A percentile compares a stretch with the other conserved stretches of the same genome.
Evolutionary conservation across 495 filamentous ascomycete species (phyloP).

Genomic region (Penicillium coffeae): DNA sequence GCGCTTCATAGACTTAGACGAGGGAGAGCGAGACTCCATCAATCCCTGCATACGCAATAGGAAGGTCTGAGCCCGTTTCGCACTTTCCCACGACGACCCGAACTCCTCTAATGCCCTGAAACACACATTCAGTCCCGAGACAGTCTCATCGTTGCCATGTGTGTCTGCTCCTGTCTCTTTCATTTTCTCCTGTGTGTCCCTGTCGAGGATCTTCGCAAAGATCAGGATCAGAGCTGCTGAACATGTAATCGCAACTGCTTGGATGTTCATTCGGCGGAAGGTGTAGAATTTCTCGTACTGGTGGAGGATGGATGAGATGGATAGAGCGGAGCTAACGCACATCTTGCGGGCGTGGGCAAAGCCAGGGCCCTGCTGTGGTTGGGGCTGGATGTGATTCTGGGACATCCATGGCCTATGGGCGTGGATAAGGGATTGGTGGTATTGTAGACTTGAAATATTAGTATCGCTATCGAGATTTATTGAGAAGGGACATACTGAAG

Average conservation of each 20-base stretch:
- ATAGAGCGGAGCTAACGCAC: conserved; percentile 23
- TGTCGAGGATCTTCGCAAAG: conserved; percentile 40
- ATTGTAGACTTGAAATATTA: conserved; percentile 22
- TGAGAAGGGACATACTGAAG: not conserved
- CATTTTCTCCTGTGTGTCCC: not conserved
- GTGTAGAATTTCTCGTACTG: conserved; percentile 41
- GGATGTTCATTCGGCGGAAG: conserved; percentile 47
- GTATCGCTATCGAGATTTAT: not conserved
- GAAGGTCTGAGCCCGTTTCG: conserved; percentile 7
- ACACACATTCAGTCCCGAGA: conserved; percentile 20
- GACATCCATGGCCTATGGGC: conserved; percentile 26
- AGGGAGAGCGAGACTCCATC: conserved; percentile 1
- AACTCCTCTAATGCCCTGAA: conserved; percentile 41
- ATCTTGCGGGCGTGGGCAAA: conserved; percentile 18
- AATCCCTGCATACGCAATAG: conserved; percentile 7
- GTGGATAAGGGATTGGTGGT: conserved; percentile 22
- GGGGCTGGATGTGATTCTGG: conserved; percentile 12
- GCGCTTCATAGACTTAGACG: not conserved
- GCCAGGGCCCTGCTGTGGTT: conserved; percentile 16
- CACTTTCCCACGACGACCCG: conserved; percentile 7
- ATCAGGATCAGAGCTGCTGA: conserved; percentile 46
- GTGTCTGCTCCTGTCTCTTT: no score
- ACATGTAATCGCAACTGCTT: conserved; percentile 47
- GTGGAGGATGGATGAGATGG: conserved; percentile 38
- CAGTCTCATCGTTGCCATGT: not conserved